Base-by-base conservation (phyloP, 805 yeast genomes). In the Candida chauliodis region DNA sequence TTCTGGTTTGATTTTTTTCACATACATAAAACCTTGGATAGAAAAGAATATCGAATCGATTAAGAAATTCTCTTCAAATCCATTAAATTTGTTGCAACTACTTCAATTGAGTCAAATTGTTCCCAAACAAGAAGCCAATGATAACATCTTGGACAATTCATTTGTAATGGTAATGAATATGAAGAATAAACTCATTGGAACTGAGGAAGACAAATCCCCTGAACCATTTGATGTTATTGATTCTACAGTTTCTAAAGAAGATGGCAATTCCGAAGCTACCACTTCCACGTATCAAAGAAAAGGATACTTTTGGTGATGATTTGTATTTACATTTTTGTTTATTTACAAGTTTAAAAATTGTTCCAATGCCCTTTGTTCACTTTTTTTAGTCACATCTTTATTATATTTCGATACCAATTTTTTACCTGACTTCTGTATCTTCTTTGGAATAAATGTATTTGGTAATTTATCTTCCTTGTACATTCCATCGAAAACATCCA, bases 401-500 rank as follows among this genome's bases (percentile, higher is more conserved):
- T 28, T 26, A 20, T 10, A 33, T 26, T 18, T 26, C 8, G 5
- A 7, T 10, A 26, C 37, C 5, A 26, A 7, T 9, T 42, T 43
- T 22, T 54, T 54, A 39, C 62, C 59, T 15, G 41, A 37, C 43
- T 52, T 48, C 52, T 61, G 57, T 39, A 48, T 38, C 9, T 46
- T 47, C 15, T 49, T 39, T 16, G 63, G 49, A n/a, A 63, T 63
- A 50, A 58, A 73, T 31, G 54, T 59, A 55, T 60, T 70, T 40
- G 68, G 71, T 48, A 66, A 55, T 21, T 47, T 46, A 39, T 60
- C 79, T 58, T 47, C 73, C 45, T 69, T 66, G 42, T 71, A 67
- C 42, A 84, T 63, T 16, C 97, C 97, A 30, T 74, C 88, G 53
- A 82, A 87, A 1, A 89, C 84, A 22, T 71, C 75, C 28, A 80